Conservation (phyloP, 169 alveolate species). For the Babesia caballi region DNA sequence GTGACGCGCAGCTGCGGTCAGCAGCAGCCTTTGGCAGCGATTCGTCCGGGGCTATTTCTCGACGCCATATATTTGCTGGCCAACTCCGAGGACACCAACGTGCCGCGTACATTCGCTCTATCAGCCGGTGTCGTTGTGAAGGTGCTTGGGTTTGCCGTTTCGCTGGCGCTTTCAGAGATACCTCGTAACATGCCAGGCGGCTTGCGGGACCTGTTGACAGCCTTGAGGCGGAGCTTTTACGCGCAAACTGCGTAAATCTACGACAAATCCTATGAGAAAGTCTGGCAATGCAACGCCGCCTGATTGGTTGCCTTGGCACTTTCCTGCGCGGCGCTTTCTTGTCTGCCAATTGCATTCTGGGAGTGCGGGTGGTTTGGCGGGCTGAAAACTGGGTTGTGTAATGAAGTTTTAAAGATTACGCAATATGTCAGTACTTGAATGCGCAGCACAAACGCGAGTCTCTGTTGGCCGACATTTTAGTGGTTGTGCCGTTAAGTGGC, state of each 20-base stretch:
- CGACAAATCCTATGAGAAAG: too few relatives aligned
- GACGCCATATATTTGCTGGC: background rate
- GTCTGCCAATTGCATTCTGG: too few relatives aligned
- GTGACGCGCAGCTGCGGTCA: background rate
- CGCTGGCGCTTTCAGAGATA: constrained; percentile 24
- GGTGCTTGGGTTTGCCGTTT: constrained; percentile 11
- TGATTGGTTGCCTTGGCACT: too few relatives aligned
- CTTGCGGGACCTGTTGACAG: background rate
- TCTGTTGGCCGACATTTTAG: too few relatives aligned
- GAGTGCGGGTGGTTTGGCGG: too few relatives aligned
- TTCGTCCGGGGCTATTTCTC: constrained; percentile 12
- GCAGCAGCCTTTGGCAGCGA: background rate
- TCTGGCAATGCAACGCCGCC: too few relatives aligned
- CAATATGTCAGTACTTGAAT: too few relatives aligned
- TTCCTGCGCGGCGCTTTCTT: too few relatives aligned
- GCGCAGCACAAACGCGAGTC: too few relatives aligned
- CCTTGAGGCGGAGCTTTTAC: constrained; percentile 14
- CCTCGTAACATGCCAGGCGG: constrained; percentile 18
- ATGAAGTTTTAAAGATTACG: too few relatives aligned
- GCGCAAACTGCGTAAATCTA: background rate
- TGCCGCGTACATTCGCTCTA: background rate
- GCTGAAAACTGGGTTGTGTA: too few relatives aligned
- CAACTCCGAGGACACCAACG: background rate
- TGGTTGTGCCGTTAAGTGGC: too few relatives aligned
- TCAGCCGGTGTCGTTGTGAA: constrained; percentile 28